phyloP scores from a whole-genome alignment of 169 alveolate species.

The Toxoplasma gondii region DNA sequence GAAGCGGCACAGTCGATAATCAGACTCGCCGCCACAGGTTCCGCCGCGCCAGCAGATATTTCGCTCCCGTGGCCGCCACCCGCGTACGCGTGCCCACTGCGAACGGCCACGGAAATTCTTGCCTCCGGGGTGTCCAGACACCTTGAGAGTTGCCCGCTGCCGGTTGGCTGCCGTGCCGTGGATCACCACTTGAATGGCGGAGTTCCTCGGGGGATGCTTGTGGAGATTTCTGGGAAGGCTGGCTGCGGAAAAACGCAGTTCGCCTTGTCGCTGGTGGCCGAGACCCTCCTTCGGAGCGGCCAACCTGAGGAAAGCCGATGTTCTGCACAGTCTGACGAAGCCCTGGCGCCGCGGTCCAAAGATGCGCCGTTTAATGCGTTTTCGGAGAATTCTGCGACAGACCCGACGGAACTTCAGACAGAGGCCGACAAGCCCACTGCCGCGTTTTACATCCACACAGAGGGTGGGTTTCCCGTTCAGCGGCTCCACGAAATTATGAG shows the following conservation, averaged over 20 bases:
- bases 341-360: too few relatives aligned
- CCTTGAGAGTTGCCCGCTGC: not conserved
- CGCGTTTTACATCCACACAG: conserved; percentile 43
- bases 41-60: not conserved
- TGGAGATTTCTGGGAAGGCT: conserved; percentile 21
- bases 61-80: conserved; percentile 39
- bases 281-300: conserved; percentile 9
- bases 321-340: not conserved
- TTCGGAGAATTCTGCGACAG: not conserved
- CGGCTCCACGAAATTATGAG: conserved; percentile 31
- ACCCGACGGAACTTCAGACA: not conserved
- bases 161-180: not conserved
- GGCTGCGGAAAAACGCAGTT: conserved; percentile 53
- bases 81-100: not conserved
- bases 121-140: not conserved
- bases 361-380: not conserved
- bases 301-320: not conserved
- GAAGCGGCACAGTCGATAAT: not conserved
- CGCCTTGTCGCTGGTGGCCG: conserved; percentile 36
- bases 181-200: conserved; percentile 28
- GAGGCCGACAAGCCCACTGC: conserved; percentile 4
- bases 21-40: not conserved
- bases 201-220: not conserved
- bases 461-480: conserved; percentile 25
- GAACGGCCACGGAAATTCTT: not conserved